Evolutionary conservation across 2,329 filamentous ascomycete species (phyloP).

Genomic region (Arthroderma sp.): DNA sequence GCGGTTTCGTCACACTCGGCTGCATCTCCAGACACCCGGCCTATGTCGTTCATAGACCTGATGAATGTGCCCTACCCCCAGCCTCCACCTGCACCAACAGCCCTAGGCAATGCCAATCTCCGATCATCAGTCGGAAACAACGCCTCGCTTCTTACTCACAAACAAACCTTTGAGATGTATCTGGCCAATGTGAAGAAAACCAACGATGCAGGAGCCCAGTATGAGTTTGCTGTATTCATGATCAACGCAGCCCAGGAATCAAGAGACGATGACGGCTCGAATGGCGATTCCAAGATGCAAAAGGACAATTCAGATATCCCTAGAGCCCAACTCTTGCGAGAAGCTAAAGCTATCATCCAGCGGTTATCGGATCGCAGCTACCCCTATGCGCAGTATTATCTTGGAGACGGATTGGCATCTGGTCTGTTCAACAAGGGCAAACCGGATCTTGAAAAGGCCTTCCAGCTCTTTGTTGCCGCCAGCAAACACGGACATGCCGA

Average conservation of each 20-base stretch:
- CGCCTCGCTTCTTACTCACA: slow-evolving; percentile 76
- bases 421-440: slow-evolving; percentile 92
- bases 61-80: slow-evolving; percentile 65
- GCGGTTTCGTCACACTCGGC: slow-evolving; percentile 37
- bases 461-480: slow-evolving; percentile 81
- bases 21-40: slow-evolving; percentile 44
- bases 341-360: slow-evolving; percentile 82
- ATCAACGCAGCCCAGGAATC: slow-evolving; percentile 56
- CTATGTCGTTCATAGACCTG: slow-evolving; percentile 48
- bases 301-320: slow-evolving; percentile 32
- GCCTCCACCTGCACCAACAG: slow-evolving; percentile 49
- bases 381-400: slow-evolving; percentile 95
- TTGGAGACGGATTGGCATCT: slow-evolving; percentile 86
- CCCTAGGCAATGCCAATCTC: slow-evolving; percentile 69
- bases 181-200: slow-evolving; percentile 95
- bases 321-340: slow-evolving; percentile 56
- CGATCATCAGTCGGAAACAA: slow-evolving; percentile 72
- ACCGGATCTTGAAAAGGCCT: slow-evolving; percentile 80
- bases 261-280: slow-evolving; percentile 10
- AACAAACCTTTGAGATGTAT: slow-evolving; percentile 97
- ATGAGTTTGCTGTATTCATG: slow-evolving; percentile 92
- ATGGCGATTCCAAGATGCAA: slow-evolving; percentile 11
- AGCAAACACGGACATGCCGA: slow-evolving; percentile 97
- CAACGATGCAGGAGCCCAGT: slow-evolving; percentile 76
- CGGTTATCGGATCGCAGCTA: slow-evolving; percentile 76